Evolutionary conservation across 192 early-diverging fungal species (phyloP), one percentile per base, ranked within the genome.

Genomic region (Borealophlyctis nickersoniae): DNA sequence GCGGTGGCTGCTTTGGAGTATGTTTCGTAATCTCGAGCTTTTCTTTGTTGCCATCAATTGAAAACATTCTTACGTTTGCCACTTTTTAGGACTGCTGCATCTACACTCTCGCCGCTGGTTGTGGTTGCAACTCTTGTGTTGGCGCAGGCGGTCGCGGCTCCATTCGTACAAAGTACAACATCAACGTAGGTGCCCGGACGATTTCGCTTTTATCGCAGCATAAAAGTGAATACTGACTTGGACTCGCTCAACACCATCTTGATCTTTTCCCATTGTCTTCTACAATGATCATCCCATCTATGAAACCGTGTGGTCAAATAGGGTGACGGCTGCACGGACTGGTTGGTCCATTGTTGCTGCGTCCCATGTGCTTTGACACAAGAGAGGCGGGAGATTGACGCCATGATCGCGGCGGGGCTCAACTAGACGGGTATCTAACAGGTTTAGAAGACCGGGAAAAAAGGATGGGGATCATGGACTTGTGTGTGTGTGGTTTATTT

Each of bases 351-450:
- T 51, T 74, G 56, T 4, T 74, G 62, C 67, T 74, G 73, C 67
- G 9, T 4, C 11, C 56, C 73, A 7, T 74, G 73, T 39, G 73
- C 73, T 4, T 45, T 74, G 22, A 74, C 73, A 13, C 73, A 74
- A 65, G 73, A 74, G 60, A 57, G 58, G 36, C 22, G 62, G 49
- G 72, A 73, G 60, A 67, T 66, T 26, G 67, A 73, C 28, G 65
- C 52, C 3, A 69, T 69, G 67, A 63, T 69, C 54, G 60, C 52
- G 9, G 60, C 67, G 26, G 67, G 67, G 22, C 24, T 65, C 13
- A 65, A 65, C 57, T 58, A 58, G 57, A n/a, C n/a, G n/a, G n/a
- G n/a, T n/a, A n/a, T n/a, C n/a, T n/a, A n/a, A n/a, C n/a, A n/a
- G n/a, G n/a, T n/a, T n/a, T n/a, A n/a, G n/a, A n/a, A n/a, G n/a